phyloP scores from a whole-genome alignment of 495 filamentous ascomycete species.

The Xylaria cubensis region DNA sequence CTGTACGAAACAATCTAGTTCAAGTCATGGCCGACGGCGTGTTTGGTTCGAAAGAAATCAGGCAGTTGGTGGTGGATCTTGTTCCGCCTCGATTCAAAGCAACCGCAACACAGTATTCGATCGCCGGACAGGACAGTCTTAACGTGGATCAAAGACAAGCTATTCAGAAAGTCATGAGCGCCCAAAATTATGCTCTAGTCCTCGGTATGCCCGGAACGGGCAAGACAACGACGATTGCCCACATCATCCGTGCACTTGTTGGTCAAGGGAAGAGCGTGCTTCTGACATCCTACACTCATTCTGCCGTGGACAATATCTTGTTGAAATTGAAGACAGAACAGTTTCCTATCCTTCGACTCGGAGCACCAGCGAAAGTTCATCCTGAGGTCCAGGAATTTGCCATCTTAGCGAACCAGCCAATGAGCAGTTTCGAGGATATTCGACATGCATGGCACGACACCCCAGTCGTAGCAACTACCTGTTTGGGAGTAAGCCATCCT shows the following conservation, averaged over 20 bases:
- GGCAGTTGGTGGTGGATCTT: conserved; percentile 77
- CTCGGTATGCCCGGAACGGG: conserved; percentile 98
- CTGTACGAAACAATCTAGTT: conserved; percentile 89
- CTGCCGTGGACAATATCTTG: conserved; percentile 96
- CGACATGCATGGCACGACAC: conserved; percentile 79
- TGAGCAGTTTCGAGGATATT: conserved; percentile 80
- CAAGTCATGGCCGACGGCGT: conserved; percentile 83
- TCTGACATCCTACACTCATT: conserved; percentile 94
- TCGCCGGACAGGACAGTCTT: conserved; percentile 64
- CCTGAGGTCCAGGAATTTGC: conserved; percentile 85
- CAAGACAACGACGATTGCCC: conserved; percentile 96
- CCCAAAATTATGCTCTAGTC: conserved; percentile 91
- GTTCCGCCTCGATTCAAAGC: conserved; percentile 75
- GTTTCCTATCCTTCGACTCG: conserved; percentile 83
- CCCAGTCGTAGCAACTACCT: conserved; percentile 92
- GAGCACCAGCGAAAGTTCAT: conserved; percentile 82
- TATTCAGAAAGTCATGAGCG: conserved; percentile 93
- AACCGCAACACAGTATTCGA: conserved; percentile 61
- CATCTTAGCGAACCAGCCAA: conserved; percentile 72
- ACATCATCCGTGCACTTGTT: conserved; percentile 92
- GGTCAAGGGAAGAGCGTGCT: conserved; percentile 90
- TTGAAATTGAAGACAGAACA: conserved; percentile 83
- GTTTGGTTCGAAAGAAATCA: conserved; percentile 74
- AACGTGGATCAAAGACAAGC: conserved; percentile 88
- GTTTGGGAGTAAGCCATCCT: conserved; percentile 85